Conservation (phyloP, 257 asterid species). For the Fraxinus anomala region DNA sequence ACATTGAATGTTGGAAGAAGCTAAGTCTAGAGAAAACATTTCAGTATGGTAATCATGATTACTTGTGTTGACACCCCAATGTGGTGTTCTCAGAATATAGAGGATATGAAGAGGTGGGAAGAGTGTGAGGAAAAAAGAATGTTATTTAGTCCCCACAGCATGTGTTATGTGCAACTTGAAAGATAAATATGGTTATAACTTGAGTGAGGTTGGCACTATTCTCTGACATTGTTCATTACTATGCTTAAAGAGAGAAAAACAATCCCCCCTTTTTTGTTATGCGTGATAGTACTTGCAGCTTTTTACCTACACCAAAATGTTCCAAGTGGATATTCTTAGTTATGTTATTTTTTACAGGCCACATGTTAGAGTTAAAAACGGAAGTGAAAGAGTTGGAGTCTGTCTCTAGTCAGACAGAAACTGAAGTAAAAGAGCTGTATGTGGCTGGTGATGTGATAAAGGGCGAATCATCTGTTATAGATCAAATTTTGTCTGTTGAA, state of each 20-base stretch:
- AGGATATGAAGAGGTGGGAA: slow-evolving; percentile 21
- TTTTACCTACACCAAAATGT: slow-evolving; percentile 16
- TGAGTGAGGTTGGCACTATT: background rate
- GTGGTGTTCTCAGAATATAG: slow-evolving; percentile 15
- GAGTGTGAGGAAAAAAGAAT: slow-evolving; percentile 8
- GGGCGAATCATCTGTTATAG: slow-evolving; percentile 59
- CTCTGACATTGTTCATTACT: background rate
- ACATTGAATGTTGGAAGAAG: slow-evolving; percentile 7
- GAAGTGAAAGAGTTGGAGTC: slow-evolving; percentile 40
- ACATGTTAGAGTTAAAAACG: slow-evolving; percentile 35
- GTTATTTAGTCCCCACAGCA: background rate
- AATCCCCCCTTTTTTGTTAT: background rate
- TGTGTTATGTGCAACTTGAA: background rate
- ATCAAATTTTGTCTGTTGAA: slow-evolving; percentile 71
- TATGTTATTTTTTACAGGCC: slow-evolving; percentile 36
- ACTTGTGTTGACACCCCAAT: background rate
- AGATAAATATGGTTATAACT: slow-evolving; percentile 18
- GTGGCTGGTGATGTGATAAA: slow-evolving; percentile 38
- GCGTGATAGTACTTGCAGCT: background rate
- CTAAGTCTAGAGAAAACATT: slow-evolving; percentile 5
- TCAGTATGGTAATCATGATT: slow-evolving; percentile 17
- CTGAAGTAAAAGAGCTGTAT: slow-evolving; percentile 40
- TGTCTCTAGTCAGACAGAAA: slow-evolving; percentile 43
- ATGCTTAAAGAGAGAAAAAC: background rate
- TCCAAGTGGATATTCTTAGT: slow-evolving; percentile 17